These are phyloP conservation scores for Saxophila tyrrhenica DNA, from an alignment of 495 filamentous ascomycete genomes.

Conservation along the genomic window DNA sequence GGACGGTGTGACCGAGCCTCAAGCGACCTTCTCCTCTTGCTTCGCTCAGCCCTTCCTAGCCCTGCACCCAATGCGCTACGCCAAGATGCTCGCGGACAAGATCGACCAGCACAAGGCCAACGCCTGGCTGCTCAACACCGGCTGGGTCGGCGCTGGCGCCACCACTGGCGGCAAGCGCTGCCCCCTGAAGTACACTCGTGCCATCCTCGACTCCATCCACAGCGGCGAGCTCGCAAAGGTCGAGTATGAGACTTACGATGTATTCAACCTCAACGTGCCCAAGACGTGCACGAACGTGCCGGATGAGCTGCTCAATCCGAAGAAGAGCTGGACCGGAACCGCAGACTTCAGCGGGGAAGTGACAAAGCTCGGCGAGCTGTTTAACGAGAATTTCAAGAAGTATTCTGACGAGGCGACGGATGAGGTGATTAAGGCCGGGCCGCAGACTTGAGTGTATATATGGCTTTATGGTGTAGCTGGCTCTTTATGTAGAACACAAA, in stretches of 20 bases:
- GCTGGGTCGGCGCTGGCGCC: slow-evolving; percentile 95
- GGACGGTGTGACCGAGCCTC: slow-evolving; percentile 89
- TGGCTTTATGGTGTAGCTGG: too few species aligned
- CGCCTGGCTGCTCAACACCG: slow-evolving; percentile 97
- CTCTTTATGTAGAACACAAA: too few species aligned
- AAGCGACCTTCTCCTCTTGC: slow-evolving; percentile 98
- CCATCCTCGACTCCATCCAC: slow-evolving; percentile 97
- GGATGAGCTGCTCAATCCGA: slow-evolving; percentile 83
- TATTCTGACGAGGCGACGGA: slow-evolving; percentile 76
- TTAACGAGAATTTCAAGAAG: slow-evolving; percentile 96
- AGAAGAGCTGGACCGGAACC: slow-evolving; percentile 75
- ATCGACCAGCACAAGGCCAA: slow-evolving; percentile 90
- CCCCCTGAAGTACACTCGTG: slow-evolving; percentile 97
- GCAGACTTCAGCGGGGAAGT: slow-evolving; percentile 78
- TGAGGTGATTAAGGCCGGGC: slow-evolving; percentile 66
- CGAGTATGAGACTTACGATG: slow-evolving; percentile 89
- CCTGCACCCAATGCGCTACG: slow-evolving; percentile 98
- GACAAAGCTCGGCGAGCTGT: slow-evolving; percentile 72
- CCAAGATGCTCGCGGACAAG: slow-evolving; percentile 95
- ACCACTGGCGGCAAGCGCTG: slow-evolving; percentile 90
- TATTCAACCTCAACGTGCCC: slow-evolving; percentile 92
- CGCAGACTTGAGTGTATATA: slow-evolving; percentile 15
- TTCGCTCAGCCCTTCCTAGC: slow-evolving; percentile 99
- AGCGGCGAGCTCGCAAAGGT: slow-evolving; percentile 82
- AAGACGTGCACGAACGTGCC: slow-evolving; percentile 78